Conservation (phyloP, 768 basidiomycete genomes). For the Calocybe cyanea region DNA sequence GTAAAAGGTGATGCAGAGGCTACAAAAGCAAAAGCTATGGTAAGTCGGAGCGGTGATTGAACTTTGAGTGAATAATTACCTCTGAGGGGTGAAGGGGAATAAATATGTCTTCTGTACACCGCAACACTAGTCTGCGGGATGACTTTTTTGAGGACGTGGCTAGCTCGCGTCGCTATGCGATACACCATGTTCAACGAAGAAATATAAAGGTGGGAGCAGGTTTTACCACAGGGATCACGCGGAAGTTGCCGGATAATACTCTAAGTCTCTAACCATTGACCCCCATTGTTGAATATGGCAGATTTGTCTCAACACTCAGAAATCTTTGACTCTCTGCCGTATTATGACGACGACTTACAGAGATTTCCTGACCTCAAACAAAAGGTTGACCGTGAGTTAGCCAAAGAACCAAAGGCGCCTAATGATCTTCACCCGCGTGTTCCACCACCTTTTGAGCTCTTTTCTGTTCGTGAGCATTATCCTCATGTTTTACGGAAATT, state of each 20-base stretch:
- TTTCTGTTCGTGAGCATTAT: slow-evolving; percentile 57
- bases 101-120: slow-evolving; percentile 37
- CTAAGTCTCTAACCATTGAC: neutral
- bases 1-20: slow-evolving; percentile 78
- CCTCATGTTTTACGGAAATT: slow-evolving; percentile 1
- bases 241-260: slow-evolving; percentile 18
- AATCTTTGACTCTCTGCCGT: slow-evolving; percentile 85
- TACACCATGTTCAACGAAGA: slow-evolving; percentile 35
- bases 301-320: slow-evolving; percentile 20
- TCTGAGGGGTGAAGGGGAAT: slow-evolving; percentile 43
- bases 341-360: slow-evolving; percentile 92
- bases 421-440: slow-evolving; percentile 65
- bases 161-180: slow-evolving; percentile 40
- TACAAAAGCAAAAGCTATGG: slow-evolving; percentile 19
- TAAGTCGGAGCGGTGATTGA: neutral
- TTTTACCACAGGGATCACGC: slow-evolving; percentile 9
- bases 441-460: slow-evolving; percentile 61
- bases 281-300: slow-evolving; percentile 21
- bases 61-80: slow-evolving; percentile 30
- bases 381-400: slow-evolving; percentile 75
- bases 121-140: slow-evolving; percentile 27
- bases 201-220: neutral
- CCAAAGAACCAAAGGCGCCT: slow-evolving; percentile 62
- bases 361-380: slow-evolving; percentile 65
- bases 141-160: slow-evolving; percentile 38